phyloP scores from a whole-genome alignment of 225 moss, liverwort and hornwort genomes.

The Rhytidiadelphus loreus region DNA sequence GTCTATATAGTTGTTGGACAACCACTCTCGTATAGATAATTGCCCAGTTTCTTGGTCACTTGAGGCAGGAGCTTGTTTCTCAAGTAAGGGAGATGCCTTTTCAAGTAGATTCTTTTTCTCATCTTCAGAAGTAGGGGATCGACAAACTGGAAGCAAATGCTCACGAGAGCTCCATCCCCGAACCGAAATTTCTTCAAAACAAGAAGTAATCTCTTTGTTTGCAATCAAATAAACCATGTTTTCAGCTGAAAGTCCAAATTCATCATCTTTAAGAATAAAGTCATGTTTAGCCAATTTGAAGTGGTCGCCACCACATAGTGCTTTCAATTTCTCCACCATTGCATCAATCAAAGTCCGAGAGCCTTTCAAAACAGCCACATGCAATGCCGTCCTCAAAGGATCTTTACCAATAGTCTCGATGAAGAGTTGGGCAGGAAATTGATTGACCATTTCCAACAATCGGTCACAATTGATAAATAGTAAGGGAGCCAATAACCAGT shows the following conservation, averaged over 20 bases:
- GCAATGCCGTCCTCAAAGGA: neutral
- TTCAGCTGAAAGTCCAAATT: fast-evolving
- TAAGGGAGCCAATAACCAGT: too few species aligned
- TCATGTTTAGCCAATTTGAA: fast-evolving
- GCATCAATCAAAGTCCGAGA: fast-evolving
- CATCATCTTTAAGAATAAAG: neutral
- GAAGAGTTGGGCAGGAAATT: neutral
- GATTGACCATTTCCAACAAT: neutral
- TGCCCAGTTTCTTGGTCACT: too few species aligned
- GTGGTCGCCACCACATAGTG: fast-evolving
- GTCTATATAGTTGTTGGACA: fast-evolving
- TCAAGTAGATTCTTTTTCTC: neutral
- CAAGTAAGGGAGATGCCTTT: neutral
- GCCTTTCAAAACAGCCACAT: neutral
- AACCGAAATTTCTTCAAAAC: fast-evolving
- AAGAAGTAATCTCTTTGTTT: neutral
- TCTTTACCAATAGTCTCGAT: fast-evolving
- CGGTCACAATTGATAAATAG: fast-evolving
- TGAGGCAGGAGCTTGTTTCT: fast-evolving
- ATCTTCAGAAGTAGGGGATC: neutral
- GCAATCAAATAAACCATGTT: neutral
- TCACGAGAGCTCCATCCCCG: too few species aligned
- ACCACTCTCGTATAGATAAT: neutral
- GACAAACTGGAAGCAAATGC: fast-evolving
- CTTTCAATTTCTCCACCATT: fast-evolving